phyloP scores from a whole-genome alignment of 352 stramenopile genomes.

The Globisporangium iwayamae region DNA sequence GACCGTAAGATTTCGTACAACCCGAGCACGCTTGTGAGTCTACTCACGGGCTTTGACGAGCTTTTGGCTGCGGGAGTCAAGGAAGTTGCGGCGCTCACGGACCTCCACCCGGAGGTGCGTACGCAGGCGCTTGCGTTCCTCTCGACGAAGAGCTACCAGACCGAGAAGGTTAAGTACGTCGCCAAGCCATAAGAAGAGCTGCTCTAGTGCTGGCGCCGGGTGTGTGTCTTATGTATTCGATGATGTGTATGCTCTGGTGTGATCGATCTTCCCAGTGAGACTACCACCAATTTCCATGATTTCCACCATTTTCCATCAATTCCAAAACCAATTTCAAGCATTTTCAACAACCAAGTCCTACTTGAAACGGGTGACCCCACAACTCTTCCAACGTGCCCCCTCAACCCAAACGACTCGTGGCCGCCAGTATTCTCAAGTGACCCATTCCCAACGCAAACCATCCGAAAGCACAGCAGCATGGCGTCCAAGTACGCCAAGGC shows the following conservation, averaged over 20 bases:
- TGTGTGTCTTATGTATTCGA: not conserved
- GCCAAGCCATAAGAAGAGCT: not conserved
- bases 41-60: slow-evolving; percentile 16
- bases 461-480: slow-evolving; percentile 28
- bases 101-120: slow-evolving; percentile 15
- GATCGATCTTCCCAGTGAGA: not conserved
- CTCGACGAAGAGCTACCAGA: slow-evolving; percentile 12
- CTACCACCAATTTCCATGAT: not conserved
- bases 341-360: too few relatives aligned
- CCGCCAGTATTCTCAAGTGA: not conserved
- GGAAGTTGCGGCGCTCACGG: slow-evolving; percentile 13
- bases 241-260: not conserved
- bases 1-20: slow-evolving; percentile 24
- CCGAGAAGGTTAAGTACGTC: slow-evolving; percentile 5
- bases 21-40: slow-evolving; percentile 11
- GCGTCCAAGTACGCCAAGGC: slow-evolving; percentile 84
- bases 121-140: slow-evolving; percentile 20
- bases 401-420: not conserved
- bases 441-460: not conserved
- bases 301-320: not conserved
- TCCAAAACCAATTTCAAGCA: not conserved
- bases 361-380: too few relatives aligned
- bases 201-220: not conserved
- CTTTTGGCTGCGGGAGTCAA: slow-evolving; percentile 9
- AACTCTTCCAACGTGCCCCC: not conserved